Evolutionary conservation across 768 basidiomycete species (phyloP).

Genomic region (Tylopilus balloui): DNA sequence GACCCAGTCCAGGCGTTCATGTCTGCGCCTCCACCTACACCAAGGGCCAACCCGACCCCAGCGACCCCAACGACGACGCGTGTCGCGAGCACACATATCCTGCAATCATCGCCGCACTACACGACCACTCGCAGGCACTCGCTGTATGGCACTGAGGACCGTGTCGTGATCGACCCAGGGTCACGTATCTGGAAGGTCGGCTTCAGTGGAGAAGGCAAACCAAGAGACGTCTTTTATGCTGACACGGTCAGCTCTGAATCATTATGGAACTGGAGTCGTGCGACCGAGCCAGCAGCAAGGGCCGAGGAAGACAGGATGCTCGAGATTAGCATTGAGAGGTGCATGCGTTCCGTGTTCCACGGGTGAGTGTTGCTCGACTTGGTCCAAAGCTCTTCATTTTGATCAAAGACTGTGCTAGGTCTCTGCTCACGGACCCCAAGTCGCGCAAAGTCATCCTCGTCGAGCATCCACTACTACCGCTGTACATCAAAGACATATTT

Average conservation of each 20-base stretch:
- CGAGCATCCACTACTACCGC: constrained; percentile 83
- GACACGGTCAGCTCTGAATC: constrained; percentile 39
- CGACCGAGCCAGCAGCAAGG: constrained; percentile 49
- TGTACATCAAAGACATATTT: constrained; percentile 84
- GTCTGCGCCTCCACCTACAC: constrained; percentile 35
- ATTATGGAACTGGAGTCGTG: constrained; percentile 60
- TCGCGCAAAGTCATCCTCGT: constrained; percentile 91
- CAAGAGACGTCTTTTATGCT: constrained; percentile 80
- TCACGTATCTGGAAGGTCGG: constrained; percentile 95
- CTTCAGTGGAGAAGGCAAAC: constrained; percentile 92
- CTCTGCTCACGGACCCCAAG: constrained; percentile 90
- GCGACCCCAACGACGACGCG: constrained; percentile 59
- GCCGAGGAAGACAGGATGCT: constrained; percentile 73
- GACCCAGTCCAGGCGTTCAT: constrained; percentile 2
- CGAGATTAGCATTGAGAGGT: constrained; percentile 61
- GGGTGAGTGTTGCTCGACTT: constrained; percentile 48
- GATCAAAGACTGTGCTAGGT: constrained; percentile 44
- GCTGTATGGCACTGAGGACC: constrained; percentile 93
- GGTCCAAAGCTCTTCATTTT: constrained; percentile 8
- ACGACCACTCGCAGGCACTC: constrained; percentile 84
- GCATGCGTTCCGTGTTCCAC: constrained; percentile 75
- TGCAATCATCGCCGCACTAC: constrained; percentile 80
- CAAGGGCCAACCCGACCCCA: constrained; percentile 26
- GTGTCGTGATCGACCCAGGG: constrained; percentile 92
- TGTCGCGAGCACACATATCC: constrained; percentile 40